These are phyloP conservation scores for Entophlyctis luteolus DNA, from an alignment of 192 early-diverging fungal species.

Conservation along the genomic window DNA sequence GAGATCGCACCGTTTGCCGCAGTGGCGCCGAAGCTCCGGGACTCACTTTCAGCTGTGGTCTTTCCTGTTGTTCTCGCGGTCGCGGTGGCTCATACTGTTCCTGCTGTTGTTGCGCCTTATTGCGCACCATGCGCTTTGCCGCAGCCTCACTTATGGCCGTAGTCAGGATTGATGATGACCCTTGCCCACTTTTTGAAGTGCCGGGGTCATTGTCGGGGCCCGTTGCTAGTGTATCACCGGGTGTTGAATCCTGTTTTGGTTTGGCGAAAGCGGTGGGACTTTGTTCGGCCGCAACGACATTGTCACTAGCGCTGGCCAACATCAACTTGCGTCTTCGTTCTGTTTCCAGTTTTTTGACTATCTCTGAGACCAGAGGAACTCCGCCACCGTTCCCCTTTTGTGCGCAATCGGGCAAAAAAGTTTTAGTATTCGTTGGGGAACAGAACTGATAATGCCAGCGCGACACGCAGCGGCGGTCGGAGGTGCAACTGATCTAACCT, in stretches of 20 bases:
- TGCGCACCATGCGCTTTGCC: neutral
- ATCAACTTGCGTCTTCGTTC: conserved; percentile 4
- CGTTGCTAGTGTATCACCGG: neutral
- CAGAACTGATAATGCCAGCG: too few relatives aligned
- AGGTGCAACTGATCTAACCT: too few relatives aligned
- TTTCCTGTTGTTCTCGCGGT: neutral
- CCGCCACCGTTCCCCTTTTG: too few relatives aligned
- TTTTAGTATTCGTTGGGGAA: too few relatives aligned
- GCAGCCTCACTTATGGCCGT: conserved; percentile 4
- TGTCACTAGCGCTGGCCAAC: neutral
- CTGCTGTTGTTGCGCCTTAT: neutral
- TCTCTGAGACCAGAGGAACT: conserved; percentile 5
- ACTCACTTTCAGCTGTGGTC: too few relatives aligned
- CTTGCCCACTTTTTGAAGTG: too few relatives aligned
- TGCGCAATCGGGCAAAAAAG: too few relatives aligned
- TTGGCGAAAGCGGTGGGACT: neutral
- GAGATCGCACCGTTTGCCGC: too few relatives aligned
- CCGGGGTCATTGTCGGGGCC: neutral
- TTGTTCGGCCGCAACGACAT: neutral
- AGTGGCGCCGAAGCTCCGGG: too few relatives aligned
- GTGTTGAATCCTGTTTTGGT: neutral
- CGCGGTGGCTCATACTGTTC: neutral
- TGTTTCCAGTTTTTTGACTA: conserved; percentile 23
- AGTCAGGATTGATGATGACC: neutral
- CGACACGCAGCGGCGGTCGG: too few relatives aligned